A percentile compares a stretch with the other conserved stretches of the same genome.
Conservation (phyloP, 495 filamentous ascomycete genomes). For the Massariosphaeria phaeospora region DNA sequence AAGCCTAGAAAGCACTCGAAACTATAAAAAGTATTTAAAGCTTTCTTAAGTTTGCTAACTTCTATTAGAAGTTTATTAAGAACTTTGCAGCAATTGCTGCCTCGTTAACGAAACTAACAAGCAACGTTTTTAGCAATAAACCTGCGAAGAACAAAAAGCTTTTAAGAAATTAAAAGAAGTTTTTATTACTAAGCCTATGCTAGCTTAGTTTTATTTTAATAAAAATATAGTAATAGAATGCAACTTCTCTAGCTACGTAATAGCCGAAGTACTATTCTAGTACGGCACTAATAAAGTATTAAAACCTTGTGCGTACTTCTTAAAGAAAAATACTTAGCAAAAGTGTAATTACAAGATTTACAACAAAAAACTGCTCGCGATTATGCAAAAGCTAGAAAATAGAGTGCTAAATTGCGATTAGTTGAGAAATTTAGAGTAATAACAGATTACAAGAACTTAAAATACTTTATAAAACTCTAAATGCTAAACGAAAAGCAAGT, state of each 20-base stretch:
- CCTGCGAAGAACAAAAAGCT: not conserved
- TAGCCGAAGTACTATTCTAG: not conserved
- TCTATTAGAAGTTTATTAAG: too few species aligned
- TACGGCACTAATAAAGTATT: not conserved
- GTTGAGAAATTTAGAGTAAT: not conserved
- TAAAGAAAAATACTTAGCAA: not conserved
- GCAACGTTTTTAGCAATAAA: not conserved
- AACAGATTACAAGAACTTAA: not conserved
- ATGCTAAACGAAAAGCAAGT: not conserved
- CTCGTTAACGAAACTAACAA: not conserved
- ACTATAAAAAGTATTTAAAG: not conserved
- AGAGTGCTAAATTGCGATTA: not conserved
- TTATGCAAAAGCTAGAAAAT: not conserved
- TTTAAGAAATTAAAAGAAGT: not conserved
- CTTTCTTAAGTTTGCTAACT: not conserved
- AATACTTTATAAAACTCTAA: not conserved
- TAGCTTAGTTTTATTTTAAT: not conserved
- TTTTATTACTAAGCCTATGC: not conserved
- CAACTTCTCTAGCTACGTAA: not conserved
- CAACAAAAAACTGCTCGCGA: not conserved
- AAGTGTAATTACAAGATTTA: not conserved
- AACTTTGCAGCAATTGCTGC: not conserved
- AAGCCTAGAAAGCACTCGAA: not conserved
- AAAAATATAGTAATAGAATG: not conserved
- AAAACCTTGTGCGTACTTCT: not conserved